A percentile compares a stretch with the other conserved stretches of the same genome.
These are phyloP conservation scores for Aspergillus pseudotamarii DNA, from an alignment of 2,329 filamentous ascomycete species.

Conservation along the genomic window DNA sequence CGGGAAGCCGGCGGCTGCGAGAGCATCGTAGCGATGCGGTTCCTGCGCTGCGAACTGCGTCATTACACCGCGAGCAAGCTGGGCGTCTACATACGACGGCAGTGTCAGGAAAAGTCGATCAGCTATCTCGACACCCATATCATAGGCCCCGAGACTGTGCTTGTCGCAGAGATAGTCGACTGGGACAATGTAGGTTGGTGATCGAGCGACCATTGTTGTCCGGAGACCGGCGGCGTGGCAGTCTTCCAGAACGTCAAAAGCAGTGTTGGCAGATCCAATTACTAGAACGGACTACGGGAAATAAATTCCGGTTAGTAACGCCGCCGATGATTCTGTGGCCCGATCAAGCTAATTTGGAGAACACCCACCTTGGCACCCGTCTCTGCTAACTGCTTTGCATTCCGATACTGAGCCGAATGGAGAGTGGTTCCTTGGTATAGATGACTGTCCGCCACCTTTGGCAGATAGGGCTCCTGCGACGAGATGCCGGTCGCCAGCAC, in stretches of 20 bases:
- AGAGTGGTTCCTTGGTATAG: conserved; percentile 19
- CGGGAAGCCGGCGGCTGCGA: conserved; percentile 41
- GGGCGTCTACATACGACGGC: conserved; percentile 15
- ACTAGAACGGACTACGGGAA: conserved; percentile 43
- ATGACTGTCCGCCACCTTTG: conserved; percentile 12
- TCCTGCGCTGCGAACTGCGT: conserved; percentile 29
- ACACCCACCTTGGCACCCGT: conserved; percentile 16
- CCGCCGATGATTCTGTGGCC: neutral
- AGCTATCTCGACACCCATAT: conserved; percentile 17
- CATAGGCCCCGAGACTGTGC: conserved; percentile 31
- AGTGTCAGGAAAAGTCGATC: conserved; percentile 15
- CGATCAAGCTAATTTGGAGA: neutral
- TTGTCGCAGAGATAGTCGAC: conserved; percentile 26
- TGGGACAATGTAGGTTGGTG: conserved; percentile 38
- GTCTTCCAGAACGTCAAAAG: conserved; percentile 52
- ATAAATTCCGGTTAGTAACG: neutral
- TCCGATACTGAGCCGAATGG: conserved; percentile 19
- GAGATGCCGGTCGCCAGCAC: conserved; percentile 23
- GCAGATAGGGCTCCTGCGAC: conserved; percentile 20
- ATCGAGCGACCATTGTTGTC: conserved; percentile 50
- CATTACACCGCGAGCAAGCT: conserved; percentile 23
- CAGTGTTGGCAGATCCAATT: conserved; percentile 52
- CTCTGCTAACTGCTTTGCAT: conserved; percentile 13
- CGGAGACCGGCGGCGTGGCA: conserved; percentile 46
- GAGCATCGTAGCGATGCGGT: conserved; percentile 37